Conservation (phyloP, 2,329 filamentous ascomycete species). For the Dactylellina cionopaga region DNA sequence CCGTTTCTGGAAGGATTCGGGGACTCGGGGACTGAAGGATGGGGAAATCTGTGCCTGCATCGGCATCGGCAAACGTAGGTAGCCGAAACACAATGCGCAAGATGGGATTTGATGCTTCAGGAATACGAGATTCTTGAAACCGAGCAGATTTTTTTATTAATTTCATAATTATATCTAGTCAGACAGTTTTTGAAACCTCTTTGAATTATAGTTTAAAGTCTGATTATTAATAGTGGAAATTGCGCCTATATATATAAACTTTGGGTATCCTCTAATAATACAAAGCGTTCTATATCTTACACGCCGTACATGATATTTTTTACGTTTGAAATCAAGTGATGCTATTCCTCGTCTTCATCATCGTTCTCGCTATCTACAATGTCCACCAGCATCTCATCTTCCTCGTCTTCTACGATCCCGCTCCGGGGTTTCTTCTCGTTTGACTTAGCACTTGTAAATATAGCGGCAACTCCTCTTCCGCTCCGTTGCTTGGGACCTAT, state of each 20-base stretch:
- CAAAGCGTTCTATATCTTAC: conserved; percentile 12
- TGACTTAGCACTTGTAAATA: conserved; percentile 12
- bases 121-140: too few relatives aligned
- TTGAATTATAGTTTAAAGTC: too few relatives aligned
- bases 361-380: conserved; percentile 44
- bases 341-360: conserved; percentile 21
- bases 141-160: too few relatives aligned
- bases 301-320: not conserved
- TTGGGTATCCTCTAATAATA: conserved; percentile 39
- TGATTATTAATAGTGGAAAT: too few relatives aligned
- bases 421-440: not conserved
- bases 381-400: conserved; percentile 28
- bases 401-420: conserved; percentile 13
- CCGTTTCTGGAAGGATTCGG: too few relatives aligned
- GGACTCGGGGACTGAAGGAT: too few relatives aligned
- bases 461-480: conserved; percentile 15
- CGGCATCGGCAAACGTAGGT: too few relatives aligned
- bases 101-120: too few relatives aligned
- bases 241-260: not conserved
- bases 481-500: not conserved
- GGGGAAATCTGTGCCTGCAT: too few relatives aligned
- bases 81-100: too few relatives aligned
- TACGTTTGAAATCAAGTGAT: not conserved
- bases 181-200: too few relatives aligned
- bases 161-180: too few relatives aligned